Base-by-base conservation (phyloP, 202 grass and related monocot species). In the Schoenoplectus tabernaemontani region DNA sequence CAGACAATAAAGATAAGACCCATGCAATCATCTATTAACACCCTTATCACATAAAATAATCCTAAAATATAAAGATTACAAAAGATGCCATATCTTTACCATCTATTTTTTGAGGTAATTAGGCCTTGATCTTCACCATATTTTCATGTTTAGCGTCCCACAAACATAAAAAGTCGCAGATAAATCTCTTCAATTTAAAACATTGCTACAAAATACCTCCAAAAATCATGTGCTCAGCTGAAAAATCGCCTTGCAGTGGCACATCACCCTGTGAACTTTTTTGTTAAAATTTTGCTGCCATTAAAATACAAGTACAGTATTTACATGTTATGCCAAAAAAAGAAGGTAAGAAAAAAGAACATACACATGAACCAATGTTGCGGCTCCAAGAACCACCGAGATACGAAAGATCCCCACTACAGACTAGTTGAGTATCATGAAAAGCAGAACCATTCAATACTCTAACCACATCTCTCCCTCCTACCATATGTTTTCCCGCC, bases 191-290 rank as follows among this genome's bases (percentile, higher is more conserved):
- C 37, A 80, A 74, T 83, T 17, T 22, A 81, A 44, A 28, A 2
- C 16, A 72, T 10, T 28, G 9, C 59, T 32, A 57, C 48, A 59
- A 5, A 28, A 64, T 92, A 98, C 95, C 95, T 98, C 95, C 91
- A 94, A 92, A 98, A 59, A 98, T 98, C 95, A 95, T 98, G 64
- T 98, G 95, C 78, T 98, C 84, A 20, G 95, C 95, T 13, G 89
- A 98, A 79, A 98, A 95, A 34, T 98, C 89, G 12, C 95, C 95
- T 86, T 98, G 95, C 30, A 98, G 86, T 13, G 91, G 95, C 87
- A 95, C 83, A 85, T 94, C 91, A 15, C 95, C 95, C 91, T 92
- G 76, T 61, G 9, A 86, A 82, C 69, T 38, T 32, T 77, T 28
- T 68, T 59, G 65, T 37, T 84, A 2, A 41, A 28, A 1, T 42